Evolutionary conservation across 331 rosid genomes (phyloP), one percentile per base, ranked within the genome.

Genomic region (Stylosanthes scabra): DNA sequence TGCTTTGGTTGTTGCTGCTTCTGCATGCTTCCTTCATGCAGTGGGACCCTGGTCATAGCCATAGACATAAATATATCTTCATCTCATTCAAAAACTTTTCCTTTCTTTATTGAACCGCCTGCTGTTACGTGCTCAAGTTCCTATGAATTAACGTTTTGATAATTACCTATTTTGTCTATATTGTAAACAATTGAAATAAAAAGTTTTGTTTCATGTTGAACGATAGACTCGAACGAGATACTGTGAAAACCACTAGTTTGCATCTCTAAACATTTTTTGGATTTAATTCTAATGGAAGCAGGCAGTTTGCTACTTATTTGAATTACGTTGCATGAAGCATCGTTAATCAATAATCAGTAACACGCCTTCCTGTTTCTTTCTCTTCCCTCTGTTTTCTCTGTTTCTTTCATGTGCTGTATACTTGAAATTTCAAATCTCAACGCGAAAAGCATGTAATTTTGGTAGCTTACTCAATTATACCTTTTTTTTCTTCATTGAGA

Each of bases 1-100:
- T 10, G 90, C 93, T 74, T 71, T 88, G 62, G 75, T 70, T 12
- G 93, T 92, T n/a, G 79, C 56, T 63, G 82, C 81, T 72, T 88
- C 96, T 4, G 84, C 92, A 59, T 80, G 82, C 51, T 31, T 92
- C 4, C 90, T 92, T 71, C 78, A 86, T 45, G 82, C 81, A 9
- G 27, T 89, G 59, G 59, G 57, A 1, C 61, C 66, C 63, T 31
- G 9, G 16, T 7, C 4, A 37, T 55, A 13, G 10, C 3, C 2
- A 4, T 16, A 20, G 34, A 0, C 58, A 65, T 25, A 46, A 11
- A 20, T 20, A 20, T 20, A 20, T 20, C 41, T 39, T 47, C 8
- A 9, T 7, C 9, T 1, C 3, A 34, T 34, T 34, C 15, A 51
- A 29, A n/a, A 20, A 0, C 1, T 20, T 20, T 20, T 20, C 25